Percentiles rank a stretch among this genome's conserved stretches.
phyloP scores from a whole-genome alignment of 176 grass and related monocot species.

The Phoenix roebelenii region DNA sequence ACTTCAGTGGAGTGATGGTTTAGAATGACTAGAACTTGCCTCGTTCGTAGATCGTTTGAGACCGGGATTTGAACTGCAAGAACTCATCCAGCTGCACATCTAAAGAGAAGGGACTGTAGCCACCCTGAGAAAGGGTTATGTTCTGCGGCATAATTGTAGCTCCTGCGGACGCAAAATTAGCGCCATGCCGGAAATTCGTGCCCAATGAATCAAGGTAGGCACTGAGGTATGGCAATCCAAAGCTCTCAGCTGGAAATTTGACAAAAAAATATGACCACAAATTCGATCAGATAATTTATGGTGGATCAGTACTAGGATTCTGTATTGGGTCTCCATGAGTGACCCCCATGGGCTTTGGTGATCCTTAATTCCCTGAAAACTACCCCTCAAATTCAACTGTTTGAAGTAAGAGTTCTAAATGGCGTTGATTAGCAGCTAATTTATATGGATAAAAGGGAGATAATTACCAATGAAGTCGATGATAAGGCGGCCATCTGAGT shows the following conservation, averaged over 20 bases:
- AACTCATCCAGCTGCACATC: constrained; percentile 21
- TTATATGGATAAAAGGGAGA: not conserved
- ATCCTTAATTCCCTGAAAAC: too few species aligned
- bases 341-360: too few species aligned
- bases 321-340: too few species aligned
- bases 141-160: constrained; percentile 17
- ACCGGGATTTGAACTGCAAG: constrained; percentile 5
- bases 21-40: not conserved
- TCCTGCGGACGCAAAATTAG: constrained; percentile 2
- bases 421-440: not conserved
- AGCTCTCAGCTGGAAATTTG: constrained; percentile 7
- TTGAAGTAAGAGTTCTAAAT: too few species aligned
- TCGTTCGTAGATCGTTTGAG: not conserved
- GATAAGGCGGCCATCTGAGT: constrained; percentile 19
- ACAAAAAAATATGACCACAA: not conserved
- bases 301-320: too few species aligned
- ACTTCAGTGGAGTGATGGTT: too few species aligned
- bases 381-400: too few species aligned
- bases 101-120: constrained; percentile 15
- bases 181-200: constrained; percentile 14
- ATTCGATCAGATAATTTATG: too few species aligned
- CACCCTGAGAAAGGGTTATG: not conserved
- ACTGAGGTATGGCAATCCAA: constrained; percentile 1
- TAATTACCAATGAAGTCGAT: constrained; percentile 18
- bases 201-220: constrained; percentile 14